Base-by-base conservation (phyloP, 108 stramenopile species). In the Aurantiochytrium sp. region DNA sequence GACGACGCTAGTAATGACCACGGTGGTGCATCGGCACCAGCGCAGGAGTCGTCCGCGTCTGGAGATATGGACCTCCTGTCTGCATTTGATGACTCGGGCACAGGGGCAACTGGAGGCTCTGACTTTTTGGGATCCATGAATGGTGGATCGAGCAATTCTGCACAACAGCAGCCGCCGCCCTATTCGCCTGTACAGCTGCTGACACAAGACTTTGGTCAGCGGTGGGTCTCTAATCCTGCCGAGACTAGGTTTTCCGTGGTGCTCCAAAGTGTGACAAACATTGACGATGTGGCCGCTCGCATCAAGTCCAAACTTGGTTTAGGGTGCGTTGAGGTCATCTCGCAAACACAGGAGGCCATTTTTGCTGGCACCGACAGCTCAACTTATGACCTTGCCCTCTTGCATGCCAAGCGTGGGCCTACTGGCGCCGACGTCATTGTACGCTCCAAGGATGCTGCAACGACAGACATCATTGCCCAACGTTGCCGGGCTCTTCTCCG, bases 341-440 rank as follows among this genome's bases (percentile, higher is more conserved):
- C 19, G 18, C 76, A 83, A 23, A 83, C 76, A 3, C 49, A 83
- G 51, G 76, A 83, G 23, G 76, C 76, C 45, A 83, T 83, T 83
- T 83, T 83, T 53, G 76, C 76, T 8, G 76, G 76, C n/a, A 53
- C 51, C 25, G 51, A 83, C 28, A 25, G 25, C n/a, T 53, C 45
- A 6, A 47, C 0, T 12, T 69, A 69, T 69, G 45, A 47, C 51
- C 49, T 83, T 12, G 76, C 51, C 45, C 76, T 83, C 51, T 23
- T 83, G n/a, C 76, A 83, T 23, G 76, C 76, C 76, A 83, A 83
- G 51, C 76, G 76, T 12, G 51, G 76, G 49, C 76, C 76, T 6
- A 47, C 76, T 12, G 76, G 76, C n/a, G 76, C 76, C 25, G 76
- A 83, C 51, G 49, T 83, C 51, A 83, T 83, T 45, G 4, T 83